phyloP scores from a whole-genome alignment of 2,329 filamentous ascomycete genomes.

The Aureobasidium melanogenum region DNA sequence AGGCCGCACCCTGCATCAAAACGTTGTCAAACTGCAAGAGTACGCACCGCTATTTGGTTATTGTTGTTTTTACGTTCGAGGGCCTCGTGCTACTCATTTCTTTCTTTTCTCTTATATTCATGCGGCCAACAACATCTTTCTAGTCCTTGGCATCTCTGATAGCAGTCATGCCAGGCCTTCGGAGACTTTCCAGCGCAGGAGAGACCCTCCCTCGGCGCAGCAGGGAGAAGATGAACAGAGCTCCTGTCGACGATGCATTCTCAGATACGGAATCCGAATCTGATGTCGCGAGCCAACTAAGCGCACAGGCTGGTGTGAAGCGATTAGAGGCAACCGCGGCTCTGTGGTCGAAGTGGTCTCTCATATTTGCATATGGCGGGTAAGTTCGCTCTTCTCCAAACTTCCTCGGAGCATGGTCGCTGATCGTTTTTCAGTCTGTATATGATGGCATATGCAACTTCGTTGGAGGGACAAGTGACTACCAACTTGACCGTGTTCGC shows the following conservation, averaged over 20 bases:
- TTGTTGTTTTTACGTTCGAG: not conserved
- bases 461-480: conserved; percentile 57
- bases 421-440: conserved; percentile 25
- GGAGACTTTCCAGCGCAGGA: conserved; percentile 10
- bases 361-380: conserved; percentile 40
- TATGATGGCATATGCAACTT: conserved; percentile 57
- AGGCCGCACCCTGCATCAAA: conserved; percentile 7
- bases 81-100: not conserved
- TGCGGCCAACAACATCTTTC: not conserved
- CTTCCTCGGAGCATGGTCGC: not conserved
- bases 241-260: not conserved
- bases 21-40: conserved; percentile 5
- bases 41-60: conserved; percentile 10
- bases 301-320: conserved; percentile 39
- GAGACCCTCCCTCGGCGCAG: conserved; percentile 1
- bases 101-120: not conserved
- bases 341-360: conserved; percentile 39
- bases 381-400: conserved; percentile 12
- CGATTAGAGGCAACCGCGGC: conserved; percentile 40
- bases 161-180: conserved; percentile 11
- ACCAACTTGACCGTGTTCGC: conserved; percentile 54
- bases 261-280: conserved; percentile 6
- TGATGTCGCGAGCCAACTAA: conserved; percentile 14
- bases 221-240: conserved; percentile 2
- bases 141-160: conserved; percentile 9